These are phyloP conservation scores for Boletus fagicola DNA, from an alignment of 768 basidiomycete species.

Conservation along the genomic window DNA sequence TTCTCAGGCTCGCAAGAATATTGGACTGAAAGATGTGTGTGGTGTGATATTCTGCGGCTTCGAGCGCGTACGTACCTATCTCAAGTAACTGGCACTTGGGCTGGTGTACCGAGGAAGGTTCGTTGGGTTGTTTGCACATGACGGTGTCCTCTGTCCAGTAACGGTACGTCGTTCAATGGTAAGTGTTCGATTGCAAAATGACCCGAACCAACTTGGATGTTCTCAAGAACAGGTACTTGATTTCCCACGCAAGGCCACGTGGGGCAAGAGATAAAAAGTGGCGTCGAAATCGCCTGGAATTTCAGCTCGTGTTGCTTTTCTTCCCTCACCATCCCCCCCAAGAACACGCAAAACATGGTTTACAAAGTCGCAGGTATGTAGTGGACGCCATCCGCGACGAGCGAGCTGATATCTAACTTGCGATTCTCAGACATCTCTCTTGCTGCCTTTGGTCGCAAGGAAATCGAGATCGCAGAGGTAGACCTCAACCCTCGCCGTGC, in stretches of 20 bases:
- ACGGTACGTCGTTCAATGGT: not conserved
- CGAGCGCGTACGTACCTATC: slow-evolving; percentile 37
- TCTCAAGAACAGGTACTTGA: slow-evolving; percentile 12
- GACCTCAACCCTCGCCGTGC: slow-evolving; percentile 19
- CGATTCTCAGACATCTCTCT: slow-evolving; percentile 76
- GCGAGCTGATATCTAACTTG: not conserved
- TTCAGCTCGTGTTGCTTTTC: slow-evolving; percentile 21
- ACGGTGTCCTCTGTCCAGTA: not conserved
- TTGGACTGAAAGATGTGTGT: slow-evolving; percentile 43
- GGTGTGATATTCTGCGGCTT: slow-evolving; percentile 1
- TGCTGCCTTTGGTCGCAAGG: slow-evolving; percentile 99
- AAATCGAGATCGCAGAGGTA: slow-evolving; percentile 99
- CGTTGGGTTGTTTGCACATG: slow-evolving; percentile 8
- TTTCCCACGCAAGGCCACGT: slow-evolving; percentile 35
- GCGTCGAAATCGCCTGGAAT: slow-evolving; percentile 19
- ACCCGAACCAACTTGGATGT: not conserved
- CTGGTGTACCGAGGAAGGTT: not conserved
- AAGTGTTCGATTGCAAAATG: not conserved
- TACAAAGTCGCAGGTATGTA: slow-evolving; percentile 86
- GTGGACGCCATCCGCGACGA: not conserved
- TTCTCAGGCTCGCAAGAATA: slow-evolving; percentile 54
- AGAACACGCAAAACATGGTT: slow-evolving; percentile 49
- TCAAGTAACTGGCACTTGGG: slow-evolving; percentile 61
- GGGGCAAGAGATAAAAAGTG: slow-evolving; percentile 32
- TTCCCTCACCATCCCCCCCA: slow-evolving; percentile 25